Conservation (phyloP, 2,329 filamentous ascomycete genomes). For the Ophiognomonia clavigignenti-juglandacearum region DNA sequence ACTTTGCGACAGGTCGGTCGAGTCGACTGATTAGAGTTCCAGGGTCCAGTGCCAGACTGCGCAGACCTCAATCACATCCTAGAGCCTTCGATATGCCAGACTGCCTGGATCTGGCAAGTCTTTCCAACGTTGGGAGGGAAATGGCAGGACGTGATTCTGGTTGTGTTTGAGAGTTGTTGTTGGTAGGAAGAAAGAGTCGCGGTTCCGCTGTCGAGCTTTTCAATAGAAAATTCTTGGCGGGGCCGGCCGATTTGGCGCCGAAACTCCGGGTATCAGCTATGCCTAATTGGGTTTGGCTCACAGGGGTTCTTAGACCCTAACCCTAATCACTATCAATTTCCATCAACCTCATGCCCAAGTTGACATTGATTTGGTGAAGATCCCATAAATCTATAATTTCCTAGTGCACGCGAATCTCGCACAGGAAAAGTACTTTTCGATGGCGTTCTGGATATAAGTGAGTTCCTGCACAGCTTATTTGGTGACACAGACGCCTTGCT, state of each 20-base stretch:
- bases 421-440: no score
- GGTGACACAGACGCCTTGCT: no score
- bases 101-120: slow-evolving; percentile 1
- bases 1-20: no score
- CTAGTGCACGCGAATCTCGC: no score
- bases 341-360: no score
- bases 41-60: slow-evolving; percentile 14
- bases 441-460: no score
- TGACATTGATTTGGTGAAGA: no score
- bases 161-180: not conserved
- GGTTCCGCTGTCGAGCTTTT: not conserved
- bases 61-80: slow-evolving; percentile 19
- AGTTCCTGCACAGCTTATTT: no score
- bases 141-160: no score
- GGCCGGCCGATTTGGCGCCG: not conserved
- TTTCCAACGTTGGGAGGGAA: not conserved
- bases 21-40: slow-evolving; percentile 10
- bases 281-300: not conserved
- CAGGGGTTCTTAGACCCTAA: no score
- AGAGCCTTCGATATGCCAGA: slow-evolving; percentile 2
- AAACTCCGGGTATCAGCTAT: not conserved
- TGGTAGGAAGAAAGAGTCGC: not conserved
- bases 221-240: slow-evolving; percentile 5
- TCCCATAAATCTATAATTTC: no score
- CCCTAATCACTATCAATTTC: no score